Evolutionary conservation across 331 rosid genomes (phyloP), one percentile per base, ranked within the genome.

Genomic region (Quercus phellos): DNA sequence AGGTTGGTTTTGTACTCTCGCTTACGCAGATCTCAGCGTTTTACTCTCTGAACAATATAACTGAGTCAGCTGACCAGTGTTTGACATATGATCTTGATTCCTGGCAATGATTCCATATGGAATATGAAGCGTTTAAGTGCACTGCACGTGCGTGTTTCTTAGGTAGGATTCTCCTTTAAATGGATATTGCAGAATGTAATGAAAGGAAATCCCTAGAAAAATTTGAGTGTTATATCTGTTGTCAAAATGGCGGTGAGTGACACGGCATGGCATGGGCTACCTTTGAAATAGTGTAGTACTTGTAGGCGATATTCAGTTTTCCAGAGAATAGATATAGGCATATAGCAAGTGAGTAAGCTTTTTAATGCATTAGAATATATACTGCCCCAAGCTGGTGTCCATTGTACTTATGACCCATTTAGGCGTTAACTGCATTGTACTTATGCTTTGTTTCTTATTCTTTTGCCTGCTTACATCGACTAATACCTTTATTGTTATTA

Each of bases 1-100:
- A 93, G 97, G 94, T 87, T 84, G 21, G 72, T 46, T 13, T 46
- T 10, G 4, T 46, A 13, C 16, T 72, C 60, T 80, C 51, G 2
- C 73, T 67, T 46, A 51, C 51, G 29, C 69, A 32, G 64, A 42
- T 80, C 76, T 51, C 30, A 29, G 8, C 3, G 35, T 26, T 60
- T 9, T 60, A 60, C n/a, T 12, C 18, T 13, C 26, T 60, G 26
- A 38, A 38, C 46, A 38, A 38, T 9, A 38, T 38, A 38, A 8
- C 46, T 38, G 46, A 38, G 46, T 38, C 46, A 12, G 17, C 53
- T 46, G 24, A 55, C 10, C 18, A 59, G 67, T 59, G 16, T 12
- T 22, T 59, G 35, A 11, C 17, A 10, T 59, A 24, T 4, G 34
- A 59, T 59, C 34, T 14, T 24, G 53, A 59, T 26, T 59, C 67